Evolutionary conservation across 176 grass and related monocot species (phyloP).

Genomic region (Puya raimondii): DNA sequence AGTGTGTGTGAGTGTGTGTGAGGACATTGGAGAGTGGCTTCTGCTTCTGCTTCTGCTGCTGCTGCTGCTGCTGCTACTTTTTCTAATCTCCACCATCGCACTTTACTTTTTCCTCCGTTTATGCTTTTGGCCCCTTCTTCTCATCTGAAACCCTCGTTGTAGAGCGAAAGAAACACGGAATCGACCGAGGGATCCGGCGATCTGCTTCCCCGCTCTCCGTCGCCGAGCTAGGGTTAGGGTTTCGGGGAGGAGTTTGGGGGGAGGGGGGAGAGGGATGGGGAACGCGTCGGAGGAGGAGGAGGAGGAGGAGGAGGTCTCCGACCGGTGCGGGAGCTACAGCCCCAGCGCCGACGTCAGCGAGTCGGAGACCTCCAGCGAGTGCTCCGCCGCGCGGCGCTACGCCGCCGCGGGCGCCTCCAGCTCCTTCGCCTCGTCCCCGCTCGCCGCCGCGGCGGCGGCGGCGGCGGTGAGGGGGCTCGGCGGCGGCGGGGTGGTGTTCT

Average conservation of each 20-base stretch:
- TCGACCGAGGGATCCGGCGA: background rate
- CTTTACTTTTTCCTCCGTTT: background rate
- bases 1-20: too few species aligned
- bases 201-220: background rate
- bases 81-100: background rate
- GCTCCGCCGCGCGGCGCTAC: constrained; percentile 39
- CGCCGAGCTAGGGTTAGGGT: background rate
- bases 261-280: constrained; percentile 33
- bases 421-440: constrained; percentile 48
- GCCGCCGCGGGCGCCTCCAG: constrained; percentile 51
- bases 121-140: background rate
- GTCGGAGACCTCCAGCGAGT: constrained; percentile 83
- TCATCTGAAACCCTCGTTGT: background rate
- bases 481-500: constrained; percentile 12
- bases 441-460: constrained; percentile 22
- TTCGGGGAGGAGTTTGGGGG: background rate
- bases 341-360: constrained; percentile 90
- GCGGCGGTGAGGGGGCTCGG: constrained; percentile 23
- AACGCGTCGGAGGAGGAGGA: constrained; percentile 52
- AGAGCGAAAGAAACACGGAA: background rate
- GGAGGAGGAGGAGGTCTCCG: constrained; percentile 39
- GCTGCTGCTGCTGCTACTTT: background rate
- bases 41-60: background rate
- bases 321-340: constrained; percentile 82
- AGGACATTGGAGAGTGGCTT: background rate